Base-by-base conservation (phyloP, 345 rosid species). In the Carallia brachiata region DNA sequence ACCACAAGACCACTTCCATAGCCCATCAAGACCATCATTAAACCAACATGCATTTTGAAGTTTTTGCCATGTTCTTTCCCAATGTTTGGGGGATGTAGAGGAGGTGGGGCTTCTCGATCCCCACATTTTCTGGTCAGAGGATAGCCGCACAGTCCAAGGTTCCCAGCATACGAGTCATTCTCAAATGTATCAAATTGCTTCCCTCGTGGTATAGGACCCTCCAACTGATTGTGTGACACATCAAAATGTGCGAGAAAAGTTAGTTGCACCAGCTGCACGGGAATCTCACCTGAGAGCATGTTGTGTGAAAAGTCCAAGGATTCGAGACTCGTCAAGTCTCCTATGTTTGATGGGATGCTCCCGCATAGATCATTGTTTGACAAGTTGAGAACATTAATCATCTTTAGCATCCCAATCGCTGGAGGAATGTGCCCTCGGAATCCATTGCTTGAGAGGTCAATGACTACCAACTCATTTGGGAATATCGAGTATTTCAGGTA, bases 401-500 rank as follows among this genome's bases (percentile, higher is more conserved):
- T 34, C 62, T 10, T 30, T 31, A 28, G 31, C 16, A 1, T 58
- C 6, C 57, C 56, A 4, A 64, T 64, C 0, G 23, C 23, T 23
- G 23, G 23, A 23, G 67, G 57, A 17, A 66, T 66, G 12, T 55
- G 37, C 4, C 70, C 70, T 27, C 16, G 36, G 34, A 68, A 58
- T 68, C 36, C 31, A 6, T 68, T 57, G 63, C 48, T 3, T n/a
- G 71, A 68, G 40, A 68, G 60, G n/a, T 68, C 71, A 17, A 40
- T 58, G 16, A 10, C 31, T 0, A 8, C 61, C 8, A 67, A 37
- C 58, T 28, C 15, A 34, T 28, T 10, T 30, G 54, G 54, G 19
- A 68, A 39, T 62, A 56, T 40, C 28, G 5, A 6, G 17, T 57
- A 68, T 4, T 68, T 36, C 39, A 39, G 3, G 31, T 56, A 13